A percentile compares a stretch with the other conserved stretches of the same genome.
phyloP scores from a whole-genome alignment of 352 stramenopile genomes.

The Pythium utonaiense region DNA sequence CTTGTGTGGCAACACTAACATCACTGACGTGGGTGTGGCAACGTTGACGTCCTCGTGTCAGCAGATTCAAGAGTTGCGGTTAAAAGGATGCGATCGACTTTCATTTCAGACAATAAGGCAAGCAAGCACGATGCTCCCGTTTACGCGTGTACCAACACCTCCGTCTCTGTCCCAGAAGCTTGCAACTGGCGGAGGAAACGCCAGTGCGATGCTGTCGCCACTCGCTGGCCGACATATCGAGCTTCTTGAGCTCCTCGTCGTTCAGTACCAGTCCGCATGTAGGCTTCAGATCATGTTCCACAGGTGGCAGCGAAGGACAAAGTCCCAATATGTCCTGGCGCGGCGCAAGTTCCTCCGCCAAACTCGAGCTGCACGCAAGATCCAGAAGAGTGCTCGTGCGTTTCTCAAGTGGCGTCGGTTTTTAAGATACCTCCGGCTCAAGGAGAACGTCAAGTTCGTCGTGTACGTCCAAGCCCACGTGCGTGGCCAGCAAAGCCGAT shows the following conservation, averaged over 20 bases:
- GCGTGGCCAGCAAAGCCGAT: conserved; percentile 38
- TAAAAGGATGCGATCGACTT: conserved; percentile 65
- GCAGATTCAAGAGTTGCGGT: conserved; percentile 44
- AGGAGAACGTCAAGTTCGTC: conserved; percentile 33
- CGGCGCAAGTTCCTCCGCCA: conserved; percentile 36
- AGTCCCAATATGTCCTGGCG: conserved; percentile 38
- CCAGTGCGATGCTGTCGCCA: conserved; percentile 24
- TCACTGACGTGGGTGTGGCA: conserved; percentile 49
- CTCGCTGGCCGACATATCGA: conserved; percentile 34
- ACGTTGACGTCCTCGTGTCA: conserved; percentile 37
- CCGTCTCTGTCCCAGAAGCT: conserved; percentile 40
- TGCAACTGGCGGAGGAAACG: conserved; percentile 34
- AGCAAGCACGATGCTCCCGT: conserved; percentile 38
- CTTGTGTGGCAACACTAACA: conserved; percentile 52
- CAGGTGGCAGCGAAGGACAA: conserved; percentile 39
- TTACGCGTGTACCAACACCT: conserved; percentile 29
- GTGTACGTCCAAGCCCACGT: conserved; percentile 42
- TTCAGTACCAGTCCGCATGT: conserved; percentile 34
- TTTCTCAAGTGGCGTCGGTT: conserved; percentile 54
- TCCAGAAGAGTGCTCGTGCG: conserved; percentile 39
- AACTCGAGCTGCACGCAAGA: conserved; percentile 40
- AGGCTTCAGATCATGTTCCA: conserved; percentile 42
- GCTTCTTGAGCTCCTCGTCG: conserved; percentile 29
- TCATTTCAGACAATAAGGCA: conserved; percentile 33
- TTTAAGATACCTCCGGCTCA: conserved; percentile 38